phyloP scores from a whole-genome alignment of 1,284 basidiomycete species.

The Peniophora sp. region DNA sequence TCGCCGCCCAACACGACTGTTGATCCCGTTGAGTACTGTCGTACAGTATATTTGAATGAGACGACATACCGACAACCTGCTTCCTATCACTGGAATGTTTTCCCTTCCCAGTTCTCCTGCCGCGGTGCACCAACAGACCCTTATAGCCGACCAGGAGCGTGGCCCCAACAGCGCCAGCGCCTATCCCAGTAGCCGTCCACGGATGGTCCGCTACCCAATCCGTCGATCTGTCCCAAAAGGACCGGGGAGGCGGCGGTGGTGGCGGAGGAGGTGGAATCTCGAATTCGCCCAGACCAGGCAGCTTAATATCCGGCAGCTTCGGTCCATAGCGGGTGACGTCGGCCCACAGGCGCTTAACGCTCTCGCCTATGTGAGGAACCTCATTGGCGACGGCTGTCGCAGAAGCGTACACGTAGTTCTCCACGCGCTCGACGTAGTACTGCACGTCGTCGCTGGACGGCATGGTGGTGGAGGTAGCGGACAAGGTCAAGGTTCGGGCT shows the following conservation, averaged over 20 bases:
- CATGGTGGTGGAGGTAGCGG: background rate
- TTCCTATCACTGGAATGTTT: slow-evolving; percentile 38
- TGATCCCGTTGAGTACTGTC: slow-evolving; percentile 5
- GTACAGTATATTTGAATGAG: background rate
- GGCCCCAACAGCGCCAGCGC: slow-evolving; percentile 45
- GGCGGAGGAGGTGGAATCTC: slow-evolving; percentile 66
- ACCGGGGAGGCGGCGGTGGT: slow-evolving; percentile 38
- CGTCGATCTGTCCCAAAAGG: slow-evolving; percentile 35
- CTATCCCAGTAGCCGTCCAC: slow-evolving; percentile 45
- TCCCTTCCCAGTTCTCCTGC: slow-evolving; percentile 25
- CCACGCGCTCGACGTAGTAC: slow-evolving; percentile 59
- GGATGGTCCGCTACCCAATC: slow-evolving; percentile 52
- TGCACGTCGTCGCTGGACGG: slow-evolving; percentile 53
- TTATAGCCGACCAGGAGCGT: slow-evolving; percentile 53
- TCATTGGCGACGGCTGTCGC: slow-evolving; percentile 50
- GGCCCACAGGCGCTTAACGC: slow-evolving; percentile 62
- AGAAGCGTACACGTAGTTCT: slow-evolving; percentile 54
- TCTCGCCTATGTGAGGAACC: slow-evolving; percentile 54
- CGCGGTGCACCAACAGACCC: slow-evolving; percentile 11
- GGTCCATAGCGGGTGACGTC: slow-evolving; percentile 76
- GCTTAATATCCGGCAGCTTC: slow-evolving; percentile 50
- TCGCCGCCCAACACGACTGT: slow-evolving; percentile 78
- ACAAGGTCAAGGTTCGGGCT: background rate
- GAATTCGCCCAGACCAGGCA: slow-evolving; percentile 63
- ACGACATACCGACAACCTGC: slow-evolving; percentile 61